Percentiles rank a stretch among this genome's conserved stretches.
phyloP scores from a whole-genome alignment of 148 eudicot genomes.

The Polygonum maritimum region DNA sequence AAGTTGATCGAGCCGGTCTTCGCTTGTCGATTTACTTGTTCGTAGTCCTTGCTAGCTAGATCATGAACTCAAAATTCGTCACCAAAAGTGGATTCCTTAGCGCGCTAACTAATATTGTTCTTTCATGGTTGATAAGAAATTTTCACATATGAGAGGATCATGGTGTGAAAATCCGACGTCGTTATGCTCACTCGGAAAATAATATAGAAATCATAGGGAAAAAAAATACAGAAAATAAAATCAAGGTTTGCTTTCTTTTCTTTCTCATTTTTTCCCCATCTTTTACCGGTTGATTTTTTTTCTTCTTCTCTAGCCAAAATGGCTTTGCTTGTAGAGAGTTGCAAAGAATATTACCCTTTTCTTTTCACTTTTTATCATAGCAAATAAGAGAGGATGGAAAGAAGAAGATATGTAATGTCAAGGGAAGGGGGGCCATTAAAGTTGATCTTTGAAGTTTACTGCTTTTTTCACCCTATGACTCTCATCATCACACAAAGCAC shows the following conservation, averaged over 20 bases:
- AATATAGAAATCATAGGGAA: neutral
- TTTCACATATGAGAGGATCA: too few species aligned
- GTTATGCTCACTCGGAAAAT: neutral
- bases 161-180: neutral
- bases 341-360: neutral
- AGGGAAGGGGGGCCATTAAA: constrained; percentile 5
- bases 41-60: too few species aligned
- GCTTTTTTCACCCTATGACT: constrained; percentile 10
- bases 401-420: constrained; percentile 4
- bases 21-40: too few species aligned
- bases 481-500: constrained; percentile 1
- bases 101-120: too few species aligned
- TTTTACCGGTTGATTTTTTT: constrained; percentile 1
- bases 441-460: constrained; percentile 8
- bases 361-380: neutral
- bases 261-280: neutral
- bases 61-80: too few species aligned
- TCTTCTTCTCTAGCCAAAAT: neutral
- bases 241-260: neutral
- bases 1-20: too few species aligned
- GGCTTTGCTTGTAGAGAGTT: constrained; percentile 6
- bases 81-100: too few species aligned
- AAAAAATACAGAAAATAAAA: neutral
- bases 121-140: too few species aligned
- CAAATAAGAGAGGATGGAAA: neutral